A percentile compares a stretch with the other conserved stretches of the same genome.
Conservation (phyloP, 805 yeast species). For the Saturnispora diversa region DNA sequence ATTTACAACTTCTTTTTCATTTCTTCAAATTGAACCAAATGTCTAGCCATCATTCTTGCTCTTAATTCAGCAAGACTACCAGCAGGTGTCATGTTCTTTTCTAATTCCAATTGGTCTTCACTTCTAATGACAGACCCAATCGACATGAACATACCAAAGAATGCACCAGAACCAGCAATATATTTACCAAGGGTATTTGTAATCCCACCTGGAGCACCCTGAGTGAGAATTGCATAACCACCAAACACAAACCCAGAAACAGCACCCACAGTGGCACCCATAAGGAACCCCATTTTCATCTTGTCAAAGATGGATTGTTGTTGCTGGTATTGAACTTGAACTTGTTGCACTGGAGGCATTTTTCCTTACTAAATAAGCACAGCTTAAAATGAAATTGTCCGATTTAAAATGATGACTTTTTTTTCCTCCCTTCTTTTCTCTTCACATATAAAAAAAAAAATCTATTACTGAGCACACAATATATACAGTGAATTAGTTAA, state of each 20-base stretch:
- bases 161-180: conserved; percentile 92
- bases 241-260: conserved; percentile 94
- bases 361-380: not conserved
- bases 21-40: conserved; percentile 27
- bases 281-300: conserved; percentile 96
- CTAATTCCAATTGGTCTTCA: conserved; percentile 35
- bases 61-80: conserved; percentile 31
- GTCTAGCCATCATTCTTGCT: conserved; percentile 38
- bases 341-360: conserved; percentile 66
- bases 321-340: conserved; percentile 46
- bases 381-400: too few species aligned
- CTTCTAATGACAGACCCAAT: conserved; percentile 89
- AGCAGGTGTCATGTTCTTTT: conserved; percentile 22
- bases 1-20: conserved; percentile 17
- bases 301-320: conserved; percentile 88
- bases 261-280: conserved; percentile 92
- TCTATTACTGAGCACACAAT: too few species aligned
- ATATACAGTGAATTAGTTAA: not conserved
- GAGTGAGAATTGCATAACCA: conserved; percentile 79
- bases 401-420: too few species aligned
- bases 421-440: too few species aligned
- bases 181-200: conserved; percentile 96
- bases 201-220: conserved; percentile 97
- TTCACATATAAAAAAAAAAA: too few species aligned
- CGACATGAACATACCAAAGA: conserved; percentile 94